Conservation (phyloP, 768 basidiomycete genomes). For the Albatrellus ellisii region DNA sequence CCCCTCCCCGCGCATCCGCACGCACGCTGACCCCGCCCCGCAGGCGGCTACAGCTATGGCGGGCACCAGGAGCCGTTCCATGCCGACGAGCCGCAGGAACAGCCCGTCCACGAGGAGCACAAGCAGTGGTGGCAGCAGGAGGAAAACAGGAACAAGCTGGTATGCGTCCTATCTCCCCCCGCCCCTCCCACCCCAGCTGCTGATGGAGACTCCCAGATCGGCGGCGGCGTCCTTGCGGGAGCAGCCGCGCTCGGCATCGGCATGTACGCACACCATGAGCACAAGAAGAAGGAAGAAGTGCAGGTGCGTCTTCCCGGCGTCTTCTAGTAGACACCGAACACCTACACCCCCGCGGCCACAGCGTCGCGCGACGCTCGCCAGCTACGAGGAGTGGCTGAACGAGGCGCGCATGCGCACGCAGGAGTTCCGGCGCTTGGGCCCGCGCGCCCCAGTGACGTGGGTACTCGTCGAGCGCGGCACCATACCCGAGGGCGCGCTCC, state of each 20-base stretch:
- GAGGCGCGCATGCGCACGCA: conserved; percentile 44
- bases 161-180: conserved; percentile 20
- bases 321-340: no score
- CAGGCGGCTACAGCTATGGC: conserved; percentile 3
- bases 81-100: conserved; percentile 18
- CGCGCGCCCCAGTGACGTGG: conserved; percentile 44
- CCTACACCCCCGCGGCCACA: no score
- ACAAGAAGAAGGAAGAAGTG: conserved; percentile 43
- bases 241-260: conserved; percentile 39
- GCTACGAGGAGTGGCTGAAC: conserved; percentile 35
- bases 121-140: conserved; percentile 43
- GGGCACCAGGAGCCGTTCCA: conserved; percentile 14
- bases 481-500: conserved; percentile 46
- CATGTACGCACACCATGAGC: conserved; percentile 35
- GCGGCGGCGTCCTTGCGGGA: conserved; percentile 48
- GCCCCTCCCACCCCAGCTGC: background rate
- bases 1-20: background rate
- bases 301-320: background rate
- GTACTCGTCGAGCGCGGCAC: conserved; percentile 41
- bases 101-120: conserved; percentile 31
- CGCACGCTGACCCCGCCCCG: background rate
- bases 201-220: no score
- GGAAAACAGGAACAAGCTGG: conserved; percentile 45
- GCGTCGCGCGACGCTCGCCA: conserved; percentile 38
- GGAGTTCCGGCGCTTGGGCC: conserved; percentile 30